phyloP scores from a whole-genome alignment of 805 yeast genomes.

The Spathaspora girioi region DNA sequence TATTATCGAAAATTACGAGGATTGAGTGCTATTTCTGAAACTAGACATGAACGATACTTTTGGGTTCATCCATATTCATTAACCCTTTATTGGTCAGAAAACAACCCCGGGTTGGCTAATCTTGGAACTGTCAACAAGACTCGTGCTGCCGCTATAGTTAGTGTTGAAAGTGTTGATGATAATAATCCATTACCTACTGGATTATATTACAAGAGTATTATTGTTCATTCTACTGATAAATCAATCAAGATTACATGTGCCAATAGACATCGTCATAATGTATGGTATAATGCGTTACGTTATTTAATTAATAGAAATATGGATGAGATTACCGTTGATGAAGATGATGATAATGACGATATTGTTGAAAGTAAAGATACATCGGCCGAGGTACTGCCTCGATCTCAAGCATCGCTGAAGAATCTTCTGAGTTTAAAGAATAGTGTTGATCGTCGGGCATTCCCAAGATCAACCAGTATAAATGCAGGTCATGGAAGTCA shows the following conservation, averaged over 20 bases:
- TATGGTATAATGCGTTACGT: constrained; percentile 83
- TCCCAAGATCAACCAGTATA: constrained; percentile 14
- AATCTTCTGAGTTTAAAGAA: constrained; percentile 16
- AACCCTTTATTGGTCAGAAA: constrained; percentile 84
- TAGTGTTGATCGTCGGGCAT: constrained; percentile 19
- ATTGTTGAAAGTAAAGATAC: constrained; percentile 10
- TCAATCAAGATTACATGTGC: constrained; percentile 81
- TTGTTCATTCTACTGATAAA: constrained; percentile 66
- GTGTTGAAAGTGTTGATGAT: constrained; percentile 79
- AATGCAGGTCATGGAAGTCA: no score
- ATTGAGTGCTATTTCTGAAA: constrained; percentile 68
- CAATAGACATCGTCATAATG: constrained; percentile 80
- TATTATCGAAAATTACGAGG: constrained; percentile 79
- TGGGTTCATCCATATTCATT: constrained; percentile 95
- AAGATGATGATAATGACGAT: constrained; percentile 30
- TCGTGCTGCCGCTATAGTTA: constrained; percentile 73
- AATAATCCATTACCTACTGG: constrained; percentile 89
- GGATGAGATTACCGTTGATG: constrained; percentile 52
- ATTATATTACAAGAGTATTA: constrained; percentile 75
- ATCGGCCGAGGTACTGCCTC: constrained; percentile 12
- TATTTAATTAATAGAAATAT: constrained; percentile 66
- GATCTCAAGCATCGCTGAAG: constrained; percentile 9
- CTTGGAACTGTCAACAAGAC: constrained; percentile 59
- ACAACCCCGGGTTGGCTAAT: constrained; percentile 72
- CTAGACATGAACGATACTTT: constrained; percentile 86